A percentile compares a stretch with the other conserved stretches of the same genome.
phyloP scores from a whole-genome alignment of 2,329 filamentous ascomycete genomes.

The Parafenestella ontariensis region DNA sequence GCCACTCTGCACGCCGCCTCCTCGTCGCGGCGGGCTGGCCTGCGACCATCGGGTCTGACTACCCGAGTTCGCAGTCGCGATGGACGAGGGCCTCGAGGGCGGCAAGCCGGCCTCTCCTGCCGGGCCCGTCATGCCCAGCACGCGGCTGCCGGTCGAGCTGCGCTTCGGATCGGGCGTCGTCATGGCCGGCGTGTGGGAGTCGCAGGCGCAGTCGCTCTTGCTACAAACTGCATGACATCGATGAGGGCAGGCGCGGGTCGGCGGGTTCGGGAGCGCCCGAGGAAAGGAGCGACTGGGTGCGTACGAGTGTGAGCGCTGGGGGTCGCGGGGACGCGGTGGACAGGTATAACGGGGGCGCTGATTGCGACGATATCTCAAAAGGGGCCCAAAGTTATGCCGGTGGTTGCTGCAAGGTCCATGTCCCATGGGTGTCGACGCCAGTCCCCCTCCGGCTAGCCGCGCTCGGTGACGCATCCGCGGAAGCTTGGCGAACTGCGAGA shows the following conservation, averaged over 20 bases:
- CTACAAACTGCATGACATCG: slow-evolving; percentile 45
- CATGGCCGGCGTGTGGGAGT: slow-evolving; percentile 39
- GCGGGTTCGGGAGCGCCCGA: not conserved
- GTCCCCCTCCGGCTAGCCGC: slow-evolving; percentile 14
- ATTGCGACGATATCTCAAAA: slow-evolving; percentile 15
- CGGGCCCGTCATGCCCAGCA: slow-evolving; percentile 53
- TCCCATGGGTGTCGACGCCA: slow-evolving; percentile 16
- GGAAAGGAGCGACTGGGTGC: slow-evolving; percentile 17
- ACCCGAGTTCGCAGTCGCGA: slow-evolving; percentile 47
- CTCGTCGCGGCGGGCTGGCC: slow-evolving; percentile 64
- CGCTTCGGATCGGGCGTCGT: slow-evolving; percentile 42
- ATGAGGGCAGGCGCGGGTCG: slow-evolving; percentile 15
- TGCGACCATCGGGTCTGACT: slow-evolving; percentile 61
- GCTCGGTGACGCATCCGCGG: slow-evolving; percentile 20
- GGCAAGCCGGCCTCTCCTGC: slow-evolving; percentile 57
- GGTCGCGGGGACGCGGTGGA: slow-evolving; percentile 18
- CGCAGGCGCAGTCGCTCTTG: slow-evolving; percentile 29
- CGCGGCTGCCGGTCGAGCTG: slow-evolving; percentile 44
- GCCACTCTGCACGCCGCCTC: slow-evolving; percentile 39
- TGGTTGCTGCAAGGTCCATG: slow-evolving; percentile 18
- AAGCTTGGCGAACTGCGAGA: slow-evolving; percentile 20
- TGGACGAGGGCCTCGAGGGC: slow-evolving; percentile 55
- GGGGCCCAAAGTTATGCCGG: slow-evolving; percentile 23
- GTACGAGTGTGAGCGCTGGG: slow-evolving; percentile 23
- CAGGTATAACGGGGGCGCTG: slow-evolving; percentile 1